These are phyloP conservation scores for Lupinus albus DNA, from an alignment of 306 rosid species.

Conservation along the genomic window DNA sequence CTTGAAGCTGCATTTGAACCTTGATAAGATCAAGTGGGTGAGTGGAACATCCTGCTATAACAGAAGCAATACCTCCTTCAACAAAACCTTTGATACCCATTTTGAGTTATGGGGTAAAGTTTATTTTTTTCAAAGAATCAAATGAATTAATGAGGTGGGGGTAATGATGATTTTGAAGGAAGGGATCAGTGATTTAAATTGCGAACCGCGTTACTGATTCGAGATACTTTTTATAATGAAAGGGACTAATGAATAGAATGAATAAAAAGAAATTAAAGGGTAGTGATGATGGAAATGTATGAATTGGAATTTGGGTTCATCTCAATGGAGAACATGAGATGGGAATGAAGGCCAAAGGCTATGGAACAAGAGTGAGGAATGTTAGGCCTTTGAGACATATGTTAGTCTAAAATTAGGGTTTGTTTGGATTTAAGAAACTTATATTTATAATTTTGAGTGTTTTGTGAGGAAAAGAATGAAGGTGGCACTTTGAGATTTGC, in stretches of 20 bases:
- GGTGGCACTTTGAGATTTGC: not conserved
- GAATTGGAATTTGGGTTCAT: constrained; percentile 54
- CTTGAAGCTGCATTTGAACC: constrained; percentile 87
- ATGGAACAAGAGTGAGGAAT: constrained; percentile 56
- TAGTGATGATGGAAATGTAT: not conserved
- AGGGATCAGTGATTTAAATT: no score
- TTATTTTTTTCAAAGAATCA: constrained; percentile 27
- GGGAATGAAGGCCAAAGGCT: constrained; percentile 57
- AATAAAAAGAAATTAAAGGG: not conserved
- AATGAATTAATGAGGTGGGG: constrained; percentile 15
- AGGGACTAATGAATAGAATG: not conserved
- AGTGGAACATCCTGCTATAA: constrained; percentile 68
- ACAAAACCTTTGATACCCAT: constrained; percentile 77
- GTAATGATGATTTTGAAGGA: constrained; percentile 13
- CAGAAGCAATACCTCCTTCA: constrained; percentile 82
- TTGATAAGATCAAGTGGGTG: constrained; percentile 80
- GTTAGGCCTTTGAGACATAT: constrained; percentile 56
- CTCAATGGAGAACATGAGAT: constrained; percentile 57
- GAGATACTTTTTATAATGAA: no score
- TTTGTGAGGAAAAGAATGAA: not conserved
- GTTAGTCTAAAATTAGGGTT: constrained; percentile 20
- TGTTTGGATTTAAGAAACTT: constrained; percentile 7
- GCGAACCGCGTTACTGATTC: no score
- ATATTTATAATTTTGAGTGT: constrained; percentile 30
- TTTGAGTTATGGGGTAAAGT: constrained; percentile 19